A percentile compares a stretch with the other conserved stretches of the same genome.
These are phyloP conservation scores for Lignosus rhinocerotis DNA, from an alignment of 1,284 basidiomycete genomes.

Conservation along the genomic window DNA sequence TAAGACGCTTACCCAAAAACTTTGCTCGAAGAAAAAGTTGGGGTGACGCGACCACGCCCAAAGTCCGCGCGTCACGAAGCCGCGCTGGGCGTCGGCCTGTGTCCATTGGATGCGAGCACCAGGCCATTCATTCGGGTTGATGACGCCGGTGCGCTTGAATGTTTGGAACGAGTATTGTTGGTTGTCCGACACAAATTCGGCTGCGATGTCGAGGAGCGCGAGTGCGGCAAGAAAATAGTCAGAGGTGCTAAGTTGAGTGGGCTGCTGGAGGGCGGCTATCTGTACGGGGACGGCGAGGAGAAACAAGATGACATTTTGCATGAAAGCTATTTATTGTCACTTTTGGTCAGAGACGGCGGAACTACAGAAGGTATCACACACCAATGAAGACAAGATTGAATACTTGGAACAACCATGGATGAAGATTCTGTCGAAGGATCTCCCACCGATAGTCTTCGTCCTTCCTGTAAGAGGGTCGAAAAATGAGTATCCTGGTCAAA, in stretches of 20 bases:
- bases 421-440: slow-evolving; percentile 69
- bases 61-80: slow-evolving; percentile 83
- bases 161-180: slow-evolving; percentile 87
- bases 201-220: slow-evolving; percentile 57
- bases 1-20: slow-evolving; percentile 73
- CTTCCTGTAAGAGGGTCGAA: slow-evolving; percentile 34
- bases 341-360: neutral
- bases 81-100: slow-evolving; percentile 69
- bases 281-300: slow-evolving; percentile 65
- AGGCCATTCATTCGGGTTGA: slow-evolving; percentile 59
- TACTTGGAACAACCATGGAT: slow-evolving; percentile 73
- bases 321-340: slow-evolving; percentile 46
- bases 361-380: slow-evolving; percentile 26
- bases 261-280: slow-evolving; percentile 55
- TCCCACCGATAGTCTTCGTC: slow-evolving; percentile 95
- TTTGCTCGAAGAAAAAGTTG: slow-evolving; percentile 89
- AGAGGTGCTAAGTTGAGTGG: slow-evolving; percentile 52
- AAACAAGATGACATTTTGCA: slow-evolving; percentile 82
- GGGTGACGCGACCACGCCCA: slow-evolving; percentile 90
- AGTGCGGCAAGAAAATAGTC: slow-evolving; percentile 69
- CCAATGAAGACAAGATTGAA: slow-evolving; percentile 83
- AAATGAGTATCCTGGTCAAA: too few species aligned
- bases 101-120: slow-evolving; percentile 66
- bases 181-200: slow-evolving; percentile 87
- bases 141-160: slow-evolving; percentile 66